Evolutionary conservation across 192 early-diverging fungal species (phyloP).

Genomic region (Spinellus fusiger): DNA sequence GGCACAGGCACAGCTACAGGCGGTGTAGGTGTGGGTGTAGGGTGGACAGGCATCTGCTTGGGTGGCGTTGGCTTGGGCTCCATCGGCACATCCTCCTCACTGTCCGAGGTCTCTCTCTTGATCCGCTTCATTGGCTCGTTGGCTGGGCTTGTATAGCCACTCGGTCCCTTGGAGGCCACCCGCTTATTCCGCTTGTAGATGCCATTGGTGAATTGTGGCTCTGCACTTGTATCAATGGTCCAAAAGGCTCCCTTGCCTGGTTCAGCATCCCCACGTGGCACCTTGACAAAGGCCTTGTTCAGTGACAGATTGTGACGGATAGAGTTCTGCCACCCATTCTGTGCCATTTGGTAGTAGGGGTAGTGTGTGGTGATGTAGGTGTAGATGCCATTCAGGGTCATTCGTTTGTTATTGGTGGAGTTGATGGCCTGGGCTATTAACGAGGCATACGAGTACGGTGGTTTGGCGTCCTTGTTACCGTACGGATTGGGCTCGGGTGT

Average conservation of each 20-base stretch:
- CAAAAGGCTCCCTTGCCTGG: slow-evolving; percentile 94
- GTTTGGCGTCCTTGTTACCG: slow-evolving; percentile 52
- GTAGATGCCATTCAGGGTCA: slow-evolving; percentile 90
- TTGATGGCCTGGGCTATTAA: slow-evolving; percentile 91
- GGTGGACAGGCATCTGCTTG: too few species aligned
- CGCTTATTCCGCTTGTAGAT: slow-evolving; percentile 23
- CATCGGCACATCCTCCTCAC: not conserved
- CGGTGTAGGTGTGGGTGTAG: too few species aligned
- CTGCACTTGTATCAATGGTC: slow-evolving; percentile 75
- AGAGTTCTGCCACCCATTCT: slow-evolving; percentile 95
- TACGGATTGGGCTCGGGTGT: slow-evolving; percentile 16
- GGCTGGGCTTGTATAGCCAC: not conserved
- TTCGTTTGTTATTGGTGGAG: slow-evolving; percentile 54
- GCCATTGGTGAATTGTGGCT: slow-evolving; percentile 69
- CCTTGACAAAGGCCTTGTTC: slow-evolving; percentile 89
- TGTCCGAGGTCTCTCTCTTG: slow-evolving; percentile 3
- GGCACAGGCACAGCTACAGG: too few species aligned
- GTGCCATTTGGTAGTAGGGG: slow-evolving; percentile 81
- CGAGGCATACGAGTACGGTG: slow-evolving; percentile 82
- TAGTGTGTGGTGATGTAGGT: slow-evolving; percentile 75
- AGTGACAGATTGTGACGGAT: slow-evolving; percentile 95
- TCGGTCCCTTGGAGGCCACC: slow-evolving; percentile 1
- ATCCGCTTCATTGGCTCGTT: not conserved
- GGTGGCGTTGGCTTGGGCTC: slow-evolving; percentile 1
- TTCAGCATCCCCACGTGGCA: slow-evolving; percentile 77